Base-by-base conservation (phyloP, 2,329 filamentous ascomycete species). In the Scleromitrula shiraiana region DNA sequence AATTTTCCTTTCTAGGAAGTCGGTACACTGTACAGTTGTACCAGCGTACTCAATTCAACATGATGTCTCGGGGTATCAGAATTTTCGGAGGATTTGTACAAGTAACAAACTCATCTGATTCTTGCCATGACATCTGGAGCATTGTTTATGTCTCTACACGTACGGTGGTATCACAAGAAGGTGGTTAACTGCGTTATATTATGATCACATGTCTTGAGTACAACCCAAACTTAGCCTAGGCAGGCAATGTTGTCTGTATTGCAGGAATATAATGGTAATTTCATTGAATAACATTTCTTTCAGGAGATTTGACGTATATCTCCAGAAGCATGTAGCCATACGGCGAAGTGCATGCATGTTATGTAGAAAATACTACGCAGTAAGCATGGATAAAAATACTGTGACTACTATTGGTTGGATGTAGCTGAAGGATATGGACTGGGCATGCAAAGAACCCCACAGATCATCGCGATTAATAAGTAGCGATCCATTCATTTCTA, bases 181-280 rank as follows among this genome's bases (percentile, higher is more conserved):
- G n/a, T n/a, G n/a, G 45, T 24, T 48, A 33, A 40, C 38, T 48
- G 45, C 45, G 42, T 41, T 10, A 27, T 35, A 10, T 48, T 42
- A 42, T 42, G 17, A 42, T 48, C 45, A 48, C 45, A 48, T 48
- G 45, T 48, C 45, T 48, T 42, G n/a, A n/a, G n/a, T n/a, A 47
- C 38, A 12, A n/a, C 29, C 29, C 29, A 30, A 12, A 30, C 29
- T 14, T 30, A 30, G n/a, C 29, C 29, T 30, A 30, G n/a, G 29
- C n/a, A 30, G 29, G 29, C n/a, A 30, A 10, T 32, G 24, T 46
- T 22, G 22, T 19, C 35, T 22, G 32, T 15, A 14, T 7, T 30
- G 22, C 22, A 23, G 27, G 41, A 12, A 24, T 24, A 17, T n/a
- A 15, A 12, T 20, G 24, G 36, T 19, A 10, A 43, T 37, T 23